Conservation (phyloP, 2,329 filamentous ascomycete genomes). For the Xylariaceae sp. region DNA sequence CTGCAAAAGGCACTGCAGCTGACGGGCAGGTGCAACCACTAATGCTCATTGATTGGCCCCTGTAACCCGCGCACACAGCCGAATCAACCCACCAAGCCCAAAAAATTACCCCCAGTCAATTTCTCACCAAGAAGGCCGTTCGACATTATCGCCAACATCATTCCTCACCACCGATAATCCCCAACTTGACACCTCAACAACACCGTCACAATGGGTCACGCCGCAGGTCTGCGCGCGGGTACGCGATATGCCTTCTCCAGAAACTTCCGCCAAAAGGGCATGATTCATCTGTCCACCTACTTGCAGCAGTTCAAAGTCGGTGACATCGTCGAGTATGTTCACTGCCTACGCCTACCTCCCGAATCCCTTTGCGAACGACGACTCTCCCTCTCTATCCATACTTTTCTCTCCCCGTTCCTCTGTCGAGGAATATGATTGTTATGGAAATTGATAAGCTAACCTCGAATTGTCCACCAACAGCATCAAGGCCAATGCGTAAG, state of each 20-base stretch:
- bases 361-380: no score
- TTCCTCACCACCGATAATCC: constrained; percentile 20
- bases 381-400: no score
- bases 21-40: background rate
- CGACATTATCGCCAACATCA: constrained; percentile 19
- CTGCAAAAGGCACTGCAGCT: constrained; percentile 9
- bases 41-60: no score
- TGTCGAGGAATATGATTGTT: no score
- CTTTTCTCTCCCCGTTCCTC: no score
- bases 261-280: constrained; percentile 91
- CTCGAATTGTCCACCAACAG: no score
- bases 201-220: constrained; percentile 74
- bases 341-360: no score
- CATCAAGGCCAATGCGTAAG: constrained; percentile 97
- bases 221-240: constrained; percentile 80
- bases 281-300: constrained; percentile 92
- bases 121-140: constrained; percentile 22
- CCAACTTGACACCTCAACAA: constrained; percentile 40
- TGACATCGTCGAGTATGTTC: constrained; percentile 99
- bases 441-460: no score
- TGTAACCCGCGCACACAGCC: constrained; percentile 12
- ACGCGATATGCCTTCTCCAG: constrained; percentile 89
- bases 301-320: constrained; percentile 93
- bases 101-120: constrained; percentile 26
- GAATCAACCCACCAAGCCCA: constrained; percentile 9